A percentile compares a stretch with the other conserved stretches of the same genome.
These are phyloP conservation scores for Colletotrichum orbiculare DNA, from an alignment of 2,329 filamentous ascomycete genomes.

Conservation along the genomic window DNA sequence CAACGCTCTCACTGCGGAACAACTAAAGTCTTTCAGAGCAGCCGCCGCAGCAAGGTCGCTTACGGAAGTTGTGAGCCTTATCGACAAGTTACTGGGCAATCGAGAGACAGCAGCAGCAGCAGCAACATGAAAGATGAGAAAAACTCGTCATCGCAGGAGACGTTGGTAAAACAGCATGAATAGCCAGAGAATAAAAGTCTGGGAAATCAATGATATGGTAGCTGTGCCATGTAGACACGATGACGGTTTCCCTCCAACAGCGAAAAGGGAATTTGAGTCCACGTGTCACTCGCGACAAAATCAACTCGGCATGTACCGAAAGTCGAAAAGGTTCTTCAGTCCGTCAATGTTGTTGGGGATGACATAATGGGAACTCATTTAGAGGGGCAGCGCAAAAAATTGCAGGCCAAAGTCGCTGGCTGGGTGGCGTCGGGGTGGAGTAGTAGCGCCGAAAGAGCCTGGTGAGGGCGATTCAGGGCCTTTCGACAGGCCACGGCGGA, in stretches of 20 bases:
- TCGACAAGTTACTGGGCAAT: background rate
- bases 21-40: too few relatives aligned
- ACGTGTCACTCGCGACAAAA: background rate
- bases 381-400: slow-evolving; percentile 19
- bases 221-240: too few relatives aligned
- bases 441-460: background rate
- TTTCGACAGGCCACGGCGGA: slow-evolving; percentile 15
- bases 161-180: too few relatives aligned
- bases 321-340: background rate
- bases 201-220: too few relatives aligned
- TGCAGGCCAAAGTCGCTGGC: background rate
- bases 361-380: slow-evolving; percentile 30
- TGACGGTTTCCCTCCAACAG: too few relatives aligned
- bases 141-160: too few relatives aligned
- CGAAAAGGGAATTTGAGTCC: too few relatives aligned
- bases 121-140: too few relatives aligned
- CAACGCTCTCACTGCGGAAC: too few relatives aligned
- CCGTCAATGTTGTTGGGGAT: slow-evolving; percentile 6
- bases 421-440: slow-evolving; percentile 15
- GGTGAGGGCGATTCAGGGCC: too few relatives aligned
- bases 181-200: too few relatives aligned
- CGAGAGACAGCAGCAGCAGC: too few relatives aligned
- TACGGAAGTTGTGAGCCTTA: background rate
- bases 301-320: slow-evolving; percentile 12
- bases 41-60: background rate